A percentile compares a stretch with the other conserved stretches of the same genome.
Conservation (phyloP, 805 yeast genomes). For the Candida ulmi region DNA sequence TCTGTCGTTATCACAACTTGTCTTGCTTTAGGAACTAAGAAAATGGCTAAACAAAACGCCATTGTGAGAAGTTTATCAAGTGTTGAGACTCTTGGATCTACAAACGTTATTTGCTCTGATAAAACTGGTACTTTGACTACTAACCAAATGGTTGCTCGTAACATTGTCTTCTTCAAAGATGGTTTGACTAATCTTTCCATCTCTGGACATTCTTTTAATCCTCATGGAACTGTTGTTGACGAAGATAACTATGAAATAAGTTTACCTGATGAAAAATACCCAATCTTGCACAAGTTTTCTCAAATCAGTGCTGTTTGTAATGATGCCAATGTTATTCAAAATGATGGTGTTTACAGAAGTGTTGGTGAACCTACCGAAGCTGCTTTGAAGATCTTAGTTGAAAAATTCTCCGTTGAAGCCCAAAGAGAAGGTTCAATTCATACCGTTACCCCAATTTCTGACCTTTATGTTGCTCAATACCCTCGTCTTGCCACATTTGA, state of each 20-base stretch:
- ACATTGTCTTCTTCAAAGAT: slow-evolving; percentile 25
- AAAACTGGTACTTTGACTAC: slow-evolving; percentile 46
- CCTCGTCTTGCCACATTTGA: slow-evolving; percentile 35
- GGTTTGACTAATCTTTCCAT: slow-evolving; percentile 28
- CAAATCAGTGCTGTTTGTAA: slow-evolving; percentile 32
- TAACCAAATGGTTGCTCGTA: slow-evolving; percentile 41
- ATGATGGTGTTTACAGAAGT: slow-evolving; percentile 24
- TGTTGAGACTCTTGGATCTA: slow-evolving; percentile 56
- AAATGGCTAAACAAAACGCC: slow-evolving; percentile 43
- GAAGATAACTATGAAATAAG: slow-evolving; percentile 22
- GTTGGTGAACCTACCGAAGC: slow-evolving; percentile 57
- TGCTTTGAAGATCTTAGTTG: slow-evolving; percentile 40
- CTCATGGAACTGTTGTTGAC: slow-evolving; percentile 22
- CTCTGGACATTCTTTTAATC: slow-evolving; percentile 31
- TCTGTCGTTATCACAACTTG: slow-evolving; percentile 49
- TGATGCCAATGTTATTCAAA: slow-evolving; percentile 26
- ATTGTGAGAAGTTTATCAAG: slow-evolving; percentile 42
- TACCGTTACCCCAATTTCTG: slow-evolving; percentile 24
- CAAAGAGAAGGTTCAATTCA: slow-evolving; percentile 27
- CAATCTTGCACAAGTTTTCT: slow-evolving; percentile 27
- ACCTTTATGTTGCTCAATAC: slow-evolving; percentile 18
- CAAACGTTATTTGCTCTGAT: slow-evolving; percentile 41
- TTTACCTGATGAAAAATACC: slow-evolving; percentile 26
- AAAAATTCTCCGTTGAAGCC: slow-evolving; percentile 20
- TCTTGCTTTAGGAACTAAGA: slow-evolving; percentile 42